Evolutionary conservation across 1,284 basidiomycete species (phyloP).

Genomic region (Cutaneotrichosporon sp.): DNA sequence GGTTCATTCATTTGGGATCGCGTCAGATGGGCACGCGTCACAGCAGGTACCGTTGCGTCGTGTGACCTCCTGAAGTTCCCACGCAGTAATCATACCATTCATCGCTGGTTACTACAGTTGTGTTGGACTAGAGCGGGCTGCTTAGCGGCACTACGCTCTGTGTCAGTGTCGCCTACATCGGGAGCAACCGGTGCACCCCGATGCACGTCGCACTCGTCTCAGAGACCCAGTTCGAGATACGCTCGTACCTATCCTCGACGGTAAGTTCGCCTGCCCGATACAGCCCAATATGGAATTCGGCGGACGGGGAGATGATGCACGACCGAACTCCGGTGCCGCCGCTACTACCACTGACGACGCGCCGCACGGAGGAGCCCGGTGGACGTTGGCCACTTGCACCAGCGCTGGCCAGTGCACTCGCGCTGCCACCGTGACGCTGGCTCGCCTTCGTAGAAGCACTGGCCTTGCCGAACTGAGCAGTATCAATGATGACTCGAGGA

Average conservation of each 20-base stretch:
- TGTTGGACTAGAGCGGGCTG: no score
- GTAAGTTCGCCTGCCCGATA: not conserved
- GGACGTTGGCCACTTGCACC: not conserved
- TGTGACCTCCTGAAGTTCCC: no score
- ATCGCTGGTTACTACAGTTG: no score
- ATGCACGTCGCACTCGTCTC: not conserved
- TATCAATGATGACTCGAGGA: no score
- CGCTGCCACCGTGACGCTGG: no score
- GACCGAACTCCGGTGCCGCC: not conserved
- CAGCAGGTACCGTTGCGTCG: no score
- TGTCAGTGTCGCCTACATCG: not conserved
- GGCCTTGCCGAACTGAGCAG: no score
- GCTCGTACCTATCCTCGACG: not conserved
- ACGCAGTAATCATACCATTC: no score
- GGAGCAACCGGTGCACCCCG: not conserved
- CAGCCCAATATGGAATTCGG: not conserved
- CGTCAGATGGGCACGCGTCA: no score
- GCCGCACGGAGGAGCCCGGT: not conserved
- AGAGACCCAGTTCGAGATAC: not conserved
- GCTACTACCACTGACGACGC: not conserved
- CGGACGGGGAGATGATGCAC: not conserved
- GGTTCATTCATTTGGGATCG: no score
- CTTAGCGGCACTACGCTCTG: no score
- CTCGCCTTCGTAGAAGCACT: no score
- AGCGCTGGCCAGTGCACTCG: not conserved